These are phyloP conservation scores for Agrocybe pediades DNA, from an alignment of 768 basidiomycete species.

Conservation along the genomic window DNA sequence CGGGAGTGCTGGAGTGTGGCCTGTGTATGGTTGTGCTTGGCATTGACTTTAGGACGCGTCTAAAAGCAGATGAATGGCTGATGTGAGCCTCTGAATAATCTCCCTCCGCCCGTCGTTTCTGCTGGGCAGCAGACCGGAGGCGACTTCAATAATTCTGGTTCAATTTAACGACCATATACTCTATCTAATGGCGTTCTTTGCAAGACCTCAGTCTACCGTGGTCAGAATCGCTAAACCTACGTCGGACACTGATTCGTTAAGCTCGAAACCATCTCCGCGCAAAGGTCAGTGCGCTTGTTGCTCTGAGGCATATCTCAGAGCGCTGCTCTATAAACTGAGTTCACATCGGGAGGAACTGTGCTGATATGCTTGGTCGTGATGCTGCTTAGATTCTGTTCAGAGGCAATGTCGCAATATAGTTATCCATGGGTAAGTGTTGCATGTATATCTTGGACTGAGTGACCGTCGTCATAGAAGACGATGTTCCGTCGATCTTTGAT, in stretches of 20 bases:
- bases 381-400: conserved; percentile 58
- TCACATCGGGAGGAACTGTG: neutral
- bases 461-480: neutral
- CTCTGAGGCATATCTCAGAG: neutral
- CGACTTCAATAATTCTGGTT: conserved; percentile 1
- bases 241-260: conserved; percentile 34
- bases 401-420: conserved; percentile 89
- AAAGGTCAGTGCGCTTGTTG: conserved; percentile 52
- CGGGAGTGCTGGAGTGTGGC: neutral
- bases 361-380: neutral
- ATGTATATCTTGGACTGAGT: no score
- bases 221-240: conserved; percentile 73
- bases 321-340: no score
- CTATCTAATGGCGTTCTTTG: conserved; percentile 65
- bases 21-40: neutral
- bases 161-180: neutral
- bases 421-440: conserved; percentile 85
- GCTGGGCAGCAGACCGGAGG: conserved; percentile 30
- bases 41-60: neutral
- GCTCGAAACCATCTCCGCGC: conserved; percentile 40
- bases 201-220: conserved; percentile 63
- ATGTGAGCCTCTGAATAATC: conserved; percentile 11
- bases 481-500: neutral
- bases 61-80: conserved; percentile 6
- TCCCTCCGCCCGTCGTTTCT: conserved; percentile 24